Percentiles rank a stretch among this genome's conserved stretches.
phyloP scores from a whole-genome alignment of 371 early-diverging fungal species.

The Globomyces sp. region DNA sequence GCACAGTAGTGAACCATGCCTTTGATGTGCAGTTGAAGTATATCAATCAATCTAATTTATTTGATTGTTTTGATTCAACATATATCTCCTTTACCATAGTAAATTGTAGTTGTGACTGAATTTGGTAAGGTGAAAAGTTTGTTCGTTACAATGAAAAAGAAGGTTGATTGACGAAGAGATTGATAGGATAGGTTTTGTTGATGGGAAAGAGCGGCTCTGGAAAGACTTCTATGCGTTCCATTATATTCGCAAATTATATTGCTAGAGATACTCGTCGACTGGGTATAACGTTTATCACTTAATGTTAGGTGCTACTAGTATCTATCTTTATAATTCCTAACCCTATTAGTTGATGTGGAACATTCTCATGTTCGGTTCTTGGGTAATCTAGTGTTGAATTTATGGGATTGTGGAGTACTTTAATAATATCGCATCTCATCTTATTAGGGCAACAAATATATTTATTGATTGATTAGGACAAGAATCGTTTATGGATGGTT shows the following conservation, averaged over 20 bases:
- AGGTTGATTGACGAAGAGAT: too few species aligned
- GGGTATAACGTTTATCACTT: slow-evolving; percentile 56
- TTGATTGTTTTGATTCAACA: too few species aligned
- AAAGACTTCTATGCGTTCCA: slow-evolving; percentile 97
- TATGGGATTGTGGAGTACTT: slow-evolving; percentile 57
- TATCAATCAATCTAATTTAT: too few species aligned
- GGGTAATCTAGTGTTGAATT: slow-evolving; percentile 88
- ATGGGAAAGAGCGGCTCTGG: slow-evolving; percentile 98
- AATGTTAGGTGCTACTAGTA: slow-evolving; percentile 61
- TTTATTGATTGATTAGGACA: slow-evolving; percentile 55
- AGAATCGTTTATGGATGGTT: slow-evolving; percentile 95
- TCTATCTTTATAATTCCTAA: slow-evolving; percentile 6
- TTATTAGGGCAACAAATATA: slow-evolving; percentile 20
- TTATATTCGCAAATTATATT: slow-evolving; percentile 96
- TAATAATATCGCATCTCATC: too few species aligned
- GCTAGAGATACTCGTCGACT: slow-evolving; percentile 92
- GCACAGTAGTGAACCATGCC: too few species aligned
- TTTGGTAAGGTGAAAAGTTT: too few species aligned
- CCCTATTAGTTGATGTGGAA: slow-evolving; percentile 80
- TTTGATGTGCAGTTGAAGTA: too few species aligned
- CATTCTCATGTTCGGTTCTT: slow-evolving; percentile 93
- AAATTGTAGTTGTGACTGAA: too few species aligned
- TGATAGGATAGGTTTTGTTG: slow-evolving; percentile 65
- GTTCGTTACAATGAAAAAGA: too few species aligned
- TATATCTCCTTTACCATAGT: too few species aligned